A percentile compares a stretch with the other conserved stretches of the same genome.
Conservation (phyloP, 1,284 basidiomycete species). For the Naganishia sp. region DNA sequence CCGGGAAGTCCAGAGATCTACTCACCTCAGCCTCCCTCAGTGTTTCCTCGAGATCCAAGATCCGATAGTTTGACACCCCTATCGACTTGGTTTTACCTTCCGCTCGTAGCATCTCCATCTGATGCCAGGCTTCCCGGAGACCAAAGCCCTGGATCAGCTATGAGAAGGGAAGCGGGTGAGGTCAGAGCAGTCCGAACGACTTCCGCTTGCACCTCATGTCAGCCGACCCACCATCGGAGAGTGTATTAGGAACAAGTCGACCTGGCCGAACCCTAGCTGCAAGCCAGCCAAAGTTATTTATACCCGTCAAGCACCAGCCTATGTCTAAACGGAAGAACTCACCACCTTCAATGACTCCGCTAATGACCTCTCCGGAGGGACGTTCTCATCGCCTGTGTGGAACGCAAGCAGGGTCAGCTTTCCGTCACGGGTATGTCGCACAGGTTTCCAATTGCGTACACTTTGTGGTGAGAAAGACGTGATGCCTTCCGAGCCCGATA, state of each 20-base stretch:
- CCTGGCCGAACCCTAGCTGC: conserved; percentile 54
- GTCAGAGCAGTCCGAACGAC: neutral
- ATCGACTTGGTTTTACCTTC: conserved; percentile 73
- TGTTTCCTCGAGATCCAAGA: conserved; percentile 66
- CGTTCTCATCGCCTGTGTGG: conserved; percentile 9
- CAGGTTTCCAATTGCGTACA: conserved; percentile 35
- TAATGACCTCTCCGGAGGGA: conserved; percentile 40
- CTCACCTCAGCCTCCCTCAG: conserved; percentile 55
- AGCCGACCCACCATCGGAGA: conserved; percentile 54
- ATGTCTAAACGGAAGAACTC: neutral
- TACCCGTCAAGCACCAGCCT: too few relatives aligned
- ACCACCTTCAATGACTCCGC: conserved; percentile 45
- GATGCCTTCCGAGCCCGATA: conserved; percentile 55
- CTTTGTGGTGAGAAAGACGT: conserved; percentile 61
- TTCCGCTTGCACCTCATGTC: neutral
- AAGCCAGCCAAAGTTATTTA: too few relatives aligned
- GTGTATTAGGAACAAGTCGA: conserved; percentile 70
- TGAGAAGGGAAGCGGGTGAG: neutral
- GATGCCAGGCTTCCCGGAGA: conserved; percentile 61
- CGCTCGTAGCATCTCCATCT: conserved; percentile 67
- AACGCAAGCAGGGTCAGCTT: too few relatives aligned
- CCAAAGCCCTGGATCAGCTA: conserved; percentile 57
- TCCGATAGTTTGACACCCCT: conserved; percentile 79
- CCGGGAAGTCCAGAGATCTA: neutral
- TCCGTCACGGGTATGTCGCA: too few relatives aligned